Evolutionary conservation across 257 asterid genomes (phyloP), one percentile per base, ranked within the genome.

Genomic region (Capsicum rhomboideum): DNA sequence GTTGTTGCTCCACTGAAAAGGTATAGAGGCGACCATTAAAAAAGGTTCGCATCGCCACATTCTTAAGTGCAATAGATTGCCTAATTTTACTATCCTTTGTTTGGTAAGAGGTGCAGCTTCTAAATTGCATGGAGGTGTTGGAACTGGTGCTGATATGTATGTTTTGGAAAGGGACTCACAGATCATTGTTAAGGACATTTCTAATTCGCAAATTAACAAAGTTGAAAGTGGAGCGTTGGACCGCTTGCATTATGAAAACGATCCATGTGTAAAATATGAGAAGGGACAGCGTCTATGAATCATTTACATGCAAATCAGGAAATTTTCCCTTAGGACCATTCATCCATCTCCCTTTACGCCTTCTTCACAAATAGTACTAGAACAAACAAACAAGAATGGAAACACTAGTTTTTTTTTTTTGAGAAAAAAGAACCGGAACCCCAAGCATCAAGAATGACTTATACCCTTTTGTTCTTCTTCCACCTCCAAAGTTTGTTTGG

Each of bases 21-120:
- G 88, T 90, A 97, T 87, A 97, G 98, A 55, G 97, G 98, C 95
- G 93, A 92, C 98, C 97, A 68, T 92, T 98, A 69, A 92, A 98
- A 20, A 97, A 94, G 89, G 98, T 98, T 72, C 91, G 99, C 21
- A 95, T 82, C 98, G 93, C 87, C 91, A 95, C 80, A 92, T 95
- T 98, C 90, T 97, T 49, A 97, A 97, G 80, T 91, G 92, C 2
- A 93, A 97, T 71, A 89, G 96, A 18, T 98, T 97, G 2, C 95
- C 97, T 1, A 97, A 95, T 83, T 98, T 95, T 31, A 95, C 98
- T 6, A 91, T 97, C 86, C 96, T 95, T 14, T 95, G 98, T 86
- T 96, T 95, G 40, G 99, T 95, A 75, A 91, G 99, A 86, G 98
- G 93, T 87, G 99, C 99, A 7, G 97, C 99, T 23, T 90, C 99